Conservation (phyloP, 352 stramenopile species). For the Phytopythium vexans region DNA sequence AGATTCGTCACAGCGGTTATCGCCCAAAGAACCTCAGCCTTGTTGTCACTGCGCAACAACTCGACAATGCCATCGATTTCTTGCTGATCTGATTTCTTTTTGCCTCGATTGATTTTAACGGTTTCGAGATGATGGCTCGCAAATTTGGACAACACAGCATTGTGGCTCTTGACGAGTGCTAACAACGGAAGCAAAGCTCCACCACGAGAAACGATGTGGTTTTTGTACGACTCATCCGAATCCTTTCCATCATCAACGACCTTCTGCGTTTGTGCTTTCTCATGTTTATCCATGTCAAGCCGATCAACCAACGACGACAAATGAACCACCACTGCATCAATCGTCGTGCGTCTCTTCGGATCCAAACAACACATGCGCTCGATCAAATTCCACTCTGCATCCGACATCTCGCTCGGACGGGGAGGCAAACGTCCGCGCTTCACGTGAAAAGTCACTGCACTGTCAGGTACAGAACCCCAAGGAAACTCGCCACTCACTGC, state of each 20-base stretch:
- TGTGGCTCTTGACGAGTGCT: no score
- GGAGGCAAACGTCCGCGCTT: slow-evolving; percentile 1
- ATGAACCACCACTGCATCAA: slow-evolving; percentile 5
- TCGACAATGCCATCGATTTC: no score
- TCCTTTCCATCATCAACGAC: no score
- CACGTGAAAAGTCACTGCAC: slow-evolving; percentile 4
- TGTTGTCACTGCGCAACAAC: no score
- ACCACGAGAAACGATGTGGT: neutral
- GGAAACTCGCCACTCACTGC: slow-evolving; percentile 8
- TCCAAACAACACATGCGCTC: slow-evolving; percentile 11
- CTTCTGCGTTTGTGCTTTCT: no score
- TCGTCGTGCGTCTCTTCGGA: slow-evolving; percentile 1
- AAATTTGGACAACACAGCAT: no score
- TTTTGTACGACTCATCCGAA: no score
- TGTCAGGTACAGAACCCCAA: slow-evolving; percentile 6
- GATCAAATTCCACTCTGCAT: slow-evolving; percentile 12
- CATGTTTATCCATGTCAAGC: neutral
- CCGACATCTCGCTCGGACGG: neutral
- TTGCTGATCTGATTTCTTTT: no score
- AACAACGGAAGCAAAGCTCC: neutral
- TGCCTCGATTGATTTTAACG: no score
- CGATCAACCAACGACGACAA: neutral
- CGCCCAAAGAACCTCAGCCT: no score
- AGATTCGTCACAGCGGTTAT: no score
- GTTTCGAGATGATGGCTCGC: no score